These are phyloP conservation scores for Camellia sinensis DNA, from an alignment of 148 eudicot genomes.

Conservation along the genomic window DNA sequence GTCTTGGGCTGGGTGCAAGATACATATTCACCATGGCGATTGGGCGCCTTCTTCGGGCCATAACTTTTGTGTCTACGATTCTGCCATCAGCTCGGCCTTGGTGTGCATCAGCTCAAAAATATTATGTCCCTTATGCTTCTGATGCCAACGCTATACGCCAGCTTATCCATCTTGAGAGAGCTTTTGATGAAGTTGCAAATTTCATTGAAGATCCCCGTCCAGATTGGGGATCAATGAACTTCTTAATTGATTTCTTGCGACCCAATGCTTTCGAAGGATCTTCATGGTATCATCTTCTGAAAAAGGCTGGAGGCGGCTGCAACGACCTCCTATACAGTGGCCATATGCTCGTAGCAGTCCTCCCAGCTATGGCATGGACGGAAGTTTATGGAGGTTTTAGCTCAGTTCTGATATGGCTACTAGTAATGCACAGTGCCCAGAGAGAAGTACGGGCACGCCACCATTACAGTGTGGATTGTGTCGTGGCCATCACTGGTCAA, in stretches of 20 bases:
- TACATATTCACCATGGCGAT: slow-evolving; percentile 93
- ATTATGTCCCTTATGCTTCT: slow-evolving; percentile 85
- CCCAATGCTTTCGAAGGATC: slow-evolving; percentile 66
- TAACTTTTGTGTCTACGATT: slow-evolving; percentile 79
- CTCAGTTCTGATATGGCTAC: slow-evolving; percentile 78
- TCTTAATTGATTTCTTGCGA: slow-evolving; percentile 74
- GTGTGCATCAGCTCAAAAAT: slow-evolving; percentile 93
- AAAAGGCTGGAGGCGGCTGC: slow-evolving; percentile 96
- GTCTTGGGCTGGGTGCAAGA: slow-evolving; percentile 92
- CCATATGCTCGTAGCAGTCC: slow-evolving; percentile 93
- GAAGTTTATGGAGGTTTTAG: slow-evolving; percentile 96
- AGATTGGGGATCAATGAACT: slow-evolving; percentile 91
- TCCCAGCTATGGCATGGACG: slow-evolving; percentile 99
- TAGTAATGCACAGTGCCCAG: slow-evolving; percentile 87
- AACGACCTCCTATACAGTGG: slow-evolving; percentile 96
- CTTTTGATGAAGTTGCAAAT: slow-evolving; percentile 62
- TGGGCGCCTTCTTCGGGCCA: slow-evolving; percentile 81
- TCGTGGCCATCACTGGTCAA: slow-evolving; percentile 84
- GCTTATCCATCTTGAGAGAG: slow-evolving; percentile 56
- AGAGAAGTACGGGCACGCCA: slow-evolving; percentile 93
- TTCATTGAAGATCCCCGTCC: slow-evolving; percentile 59
- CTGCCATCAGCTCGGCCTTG: slow-evolving; percentile 95
- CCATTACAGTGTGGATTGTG: slow-evolving; percentile 81
- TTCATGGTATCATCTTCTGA: slow-evolving; percentile 74
- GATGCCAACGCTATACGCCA: slow-evolving; percentile 66